These are phyloP conservation scores for Coelastrella sp. DNA, from an alignment of 139 green algal genomes.

Conservation along the genomic window DNA sequence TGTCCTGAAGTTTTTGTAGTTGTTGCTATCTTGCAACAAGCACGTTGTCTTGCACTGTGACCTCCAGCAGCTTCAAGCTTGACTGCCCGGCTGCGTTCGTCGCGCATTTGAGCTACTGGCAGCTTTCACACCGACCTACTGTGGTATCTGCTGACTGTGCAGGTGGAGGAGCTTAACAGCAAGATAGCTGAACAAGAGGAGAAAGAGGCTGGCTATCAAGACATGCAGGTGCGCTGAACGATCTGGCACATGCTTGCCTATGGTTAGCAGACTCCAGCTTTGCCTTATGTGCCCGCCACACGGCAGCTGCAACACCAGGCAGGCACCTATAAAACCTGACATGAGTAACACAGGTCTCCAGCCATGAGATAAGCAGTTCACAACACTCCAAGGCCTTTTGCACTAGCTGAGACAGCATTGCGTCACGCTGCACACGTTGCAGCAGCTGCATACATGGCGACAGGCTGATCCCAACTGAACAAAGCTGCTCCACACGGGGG, in stretches of 20 bases:
- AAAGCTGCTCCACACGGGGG: too few species aligned
- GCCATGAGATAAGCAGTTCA: not conserved
- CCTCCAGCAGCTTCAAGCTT: too few species aligned
- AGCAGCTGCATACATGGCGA: too few species aligned
- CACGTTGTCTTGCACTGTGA: too few species aligned
- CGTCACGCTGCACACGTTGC: too few species aligned
- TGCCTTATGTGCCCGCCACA: too few species aligned
- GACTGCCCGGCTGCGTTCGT: too few species aligned
- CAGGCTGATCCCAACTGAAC: too few species aligned
- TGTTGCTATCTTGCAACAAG: too few species aligned
- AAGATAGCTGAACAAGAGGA: slow-evolving; percentile 1
- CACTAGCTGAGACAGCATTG: too few species aligned
- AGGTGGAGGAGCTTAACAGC: slow-evolving; percentile 32
- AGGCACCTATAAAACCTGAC: not conserved
- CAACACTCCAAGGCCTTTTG: not conserved
- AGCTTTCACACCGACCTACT: not conserved
- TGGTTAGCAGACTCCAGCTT: not conserved
- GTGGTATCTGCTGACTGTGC: not conserved
- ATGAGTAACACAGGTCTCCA: not conserved
- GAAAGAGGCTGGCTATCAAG: slow-evolving; percentile 9
- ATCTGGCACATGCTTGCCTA: not conserved
- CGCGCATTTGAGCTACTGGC: not conserved
- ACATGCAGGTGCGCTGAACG: not conserved
- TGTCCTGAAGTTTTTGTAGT: too few species aligned
- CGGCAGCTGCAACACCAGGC: not conserved